These are phyloP conservation scores for Trametopsis cervina DNA, from an alignment of 768 basidiomycete genomes.

Conservation along the genomic window DNA sequence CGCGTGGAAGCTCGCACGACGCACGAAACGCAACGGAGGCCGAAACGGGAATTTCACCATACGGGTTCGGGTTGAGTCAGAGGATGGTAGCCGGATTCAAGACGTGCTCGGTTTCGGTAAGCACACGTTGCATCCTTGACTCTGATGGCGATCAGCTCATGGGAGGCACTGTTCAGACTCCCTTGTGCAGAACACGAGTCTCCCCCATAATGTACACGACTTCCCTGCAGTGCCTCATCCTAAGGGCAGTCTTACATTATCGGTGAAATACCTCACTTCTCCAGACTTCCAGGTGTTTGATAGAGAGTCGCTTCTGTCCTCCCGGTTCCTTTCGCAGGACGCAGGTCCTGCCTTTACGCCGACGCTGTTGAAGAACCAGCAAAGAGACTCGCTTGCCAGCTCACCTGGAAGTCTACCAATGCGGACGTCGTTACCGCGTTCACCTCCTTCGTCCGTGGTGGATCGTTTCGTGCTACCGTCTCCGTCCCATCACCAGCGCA, in stretches of 20 bases:
- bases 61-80: conserved; percentile 38
- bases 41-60: conserved; percentile 41
- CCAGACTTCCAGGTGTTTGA: conserved; percentile 73
- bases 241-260: conserved; percentile 53
- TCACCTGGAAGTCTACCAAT: conserved; percentile 34
- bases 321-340: conserved; percentile 63
- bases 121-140: conserved; percentile 9
- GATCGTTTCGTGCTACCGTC: conserved; percentile 38
- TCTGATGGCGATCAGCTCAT: conserved; percentile 6
- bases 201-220: conserved; percentile 45
- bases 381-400: conserved; percentile 46
- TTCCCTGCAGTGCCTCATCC: conserved; percentile 69
- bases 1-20: conserved; percentile 66
- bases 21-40: conserved; percentile 40
- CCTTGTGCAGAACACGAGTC: conserved; percentile 34
- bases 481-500: conserved; percentile 24
- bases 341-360: conserved; percentile 64
- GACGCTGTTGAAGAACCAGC: conserved; percentile 59
- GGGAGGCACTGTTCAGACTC: conserved; percentile 25
- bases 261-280: conserved; percentile 55
- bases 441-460: conserved; percentile 37
- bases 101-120: conserved; percentile 34
- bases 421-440: conserved; percentile 39
- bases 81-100: conserved; percentile 19
- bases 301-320: conserved; percentile 68